These are phyloP conservation scores for Metarhizium guizhouense DNA, from an alignment of 2,329 filamentous ascomycete species.

Conservation along the genomic window DNA sequence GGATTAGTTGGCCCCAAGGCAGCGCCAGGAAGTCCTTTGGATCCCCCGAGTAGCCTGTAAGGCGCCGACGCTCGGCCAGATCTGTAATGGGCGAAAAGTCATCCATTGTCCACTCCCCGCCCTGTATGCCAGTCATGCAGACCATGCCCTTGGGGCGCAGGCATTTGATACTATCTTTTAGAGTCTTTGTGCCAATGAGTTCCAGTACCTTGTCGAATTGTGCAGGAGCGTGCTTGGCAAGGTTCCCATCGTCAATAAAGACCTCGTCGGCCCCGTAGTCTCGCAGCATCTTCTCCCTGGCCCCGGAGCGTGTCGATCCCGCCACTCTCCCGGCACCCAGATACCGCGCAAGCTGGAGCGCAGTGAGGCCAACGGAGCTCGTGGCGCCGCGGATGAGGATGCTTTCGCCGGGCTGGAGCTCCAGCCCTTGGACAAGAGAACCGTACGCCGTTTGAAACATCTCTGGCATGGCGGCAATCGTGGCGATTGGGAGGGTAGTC, in stretches of 20 bases:
- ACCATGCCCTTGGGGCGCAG: no score
- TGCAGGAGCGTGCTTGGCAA: background rate
- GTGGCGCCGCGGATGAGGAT: constrained; percentile 7
- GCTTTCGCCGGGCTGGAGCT: background rate
- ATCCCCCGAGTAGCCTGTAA: no score
- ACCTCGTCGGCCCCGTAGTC: background rate
- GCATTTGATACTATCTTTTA: no score
- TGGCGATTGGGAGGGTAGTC: background rate
- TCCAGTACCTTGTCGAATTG: constrained; percentile 6
- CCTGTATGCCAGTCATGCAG: no score
- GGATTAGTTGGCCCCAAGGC: no score
- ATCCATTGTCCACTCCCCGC: no score
- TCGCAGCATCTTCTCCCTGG: background rate
- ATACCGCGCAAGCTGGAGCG: constrained; percentile 5
- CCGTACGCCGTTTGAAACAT: background rate
- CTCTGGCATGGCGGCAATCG: background rate
- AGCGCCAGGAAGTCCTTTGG: no score
- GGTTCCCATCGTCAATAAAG: background rate
- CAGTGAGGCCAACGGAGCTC: constrained; percentile 4
- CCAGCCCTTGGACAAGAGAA: background rate
- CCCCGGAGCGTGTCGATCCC: background rate
- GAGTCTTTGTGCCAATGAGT: background rate
- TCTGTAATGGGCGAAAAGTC: no score
- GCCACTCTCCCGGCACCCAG: background rate
- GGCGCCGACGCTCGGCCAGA: no score